Conservation (phyloP, 192 early-diverging fungal species). For the Mortierella claussenii region DNA sequence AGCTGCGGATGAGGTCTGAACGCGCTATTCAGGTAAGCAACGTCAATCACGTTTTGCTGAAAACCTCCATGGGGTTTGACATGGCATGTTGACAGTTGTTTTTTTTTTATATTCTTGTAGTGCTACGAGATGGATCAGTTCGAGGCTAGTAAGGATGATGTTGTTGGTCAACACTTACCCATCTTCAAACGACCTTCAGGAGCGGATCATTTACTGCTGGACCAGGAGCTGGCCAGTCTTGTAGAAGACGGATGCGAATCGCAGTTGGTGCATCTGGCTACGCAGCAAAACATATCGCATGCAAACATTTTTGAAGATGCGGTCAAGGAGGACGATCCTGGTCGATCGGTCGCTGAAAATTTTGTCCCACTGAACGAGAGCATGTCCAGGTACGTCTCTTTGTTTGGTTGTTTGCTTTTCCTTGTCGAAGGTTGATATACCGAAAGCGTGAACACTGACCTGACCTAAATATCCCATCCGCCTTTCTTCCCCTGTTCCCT, state of each 20-base stretch:
- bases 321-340: constrained; percentile 18
- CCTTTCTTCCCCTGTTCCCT: background rate
- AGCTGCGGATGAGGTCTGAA: constrained; percentile 23
- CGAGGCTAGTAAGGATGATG: constrained; percentile 31
- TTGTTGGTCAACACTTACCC: constrained; percentile 24
- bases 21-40: constrained; percentile 32
- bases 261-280: background rate
- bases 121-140: constrained; percentile 40
- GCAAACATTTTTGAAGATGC: constrained; percentile 16
- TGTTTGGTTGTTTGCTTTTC: background rate
- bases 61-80: background rate
- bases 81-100: background rate
- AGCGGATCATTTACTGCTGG: constrained; percentile 34
- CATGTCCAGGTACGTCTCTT: constrained; percentile 15
- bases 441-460: background rate
- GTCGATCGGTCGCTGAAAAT: background rate
- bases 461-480: background rate
- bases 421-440: background rate
- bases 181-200: constrained; percentile 37
- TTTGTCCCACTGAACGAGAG: constrained; percentile 25
- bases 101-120: constrained; percentile 1
- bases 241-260: constrained; percentile 34
- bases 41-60: too few species aligned
- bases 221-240: constrained; percentile 31
- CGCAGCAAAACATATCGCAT: background rate